Evolutionary conservation across 2,329 filamentous ascomycete genomes (phyloP).

Genomic region (Exserohilum turcica): DNA sequence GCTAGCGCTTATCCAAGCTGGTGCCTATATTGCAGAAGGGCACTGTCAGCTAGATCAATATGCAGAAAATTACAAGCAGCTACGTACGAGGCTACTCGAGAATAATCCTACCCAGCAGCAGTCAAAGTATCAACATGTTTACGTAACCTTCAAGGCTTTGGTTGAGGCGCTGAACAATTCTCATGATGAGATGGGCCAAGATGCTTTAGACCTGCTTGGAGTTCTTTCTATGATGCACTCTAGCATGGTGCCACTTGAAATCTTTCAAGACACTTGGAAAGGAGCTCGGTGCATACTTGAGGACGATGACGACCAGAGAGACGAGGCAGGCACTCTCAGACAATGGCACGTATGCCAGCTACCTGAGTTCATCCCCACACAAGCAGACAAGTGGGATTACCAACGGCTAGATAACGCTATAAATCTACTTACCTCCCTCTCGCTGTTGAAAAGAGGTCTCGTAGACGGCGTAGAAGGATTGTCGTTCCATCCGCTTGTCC

Average conservation of each 20-base stretch:
- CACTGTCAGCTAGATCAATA: constrained; percentile 33
- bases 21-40: constrained; percentile 33
- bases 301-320: not conserved
- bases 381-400: constrained; percentile 35
- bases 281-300: constrained; percentile 3
- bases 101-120: constrained; percentile 31
- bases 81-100: constrained; percentile 35
- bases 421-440: constrained; percentile 36
- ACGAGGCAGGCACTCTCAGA: constrained; percentile 12
- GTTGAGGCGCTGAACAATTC: constrained; percentile 28
- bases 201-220: constrained; percentile 38
- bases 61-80: constrained; percentile 21
- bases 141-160: constrained; percentile 47
- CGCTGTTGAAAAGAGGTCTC: constrained; percentile 24
- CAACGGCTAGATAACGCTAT: constrained; percentile 26
- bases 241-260: not conserved
- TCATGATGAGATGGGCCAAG: constrained; percentile 9
- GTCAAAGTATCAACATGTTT: constrained; percentile 46
- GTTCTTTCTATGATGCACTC: constrained; percentile 37
- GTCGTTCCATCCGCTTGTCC: constrained; percentile 46
- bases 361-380: constrained; percentile 15
- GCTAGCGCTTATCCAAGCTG: constrained; percentile 35
- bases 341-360: constrained; percentile 13
- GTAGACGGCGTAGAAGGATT: constrained; percentile 16
- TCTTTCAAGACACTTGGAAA: constrained; percentile 36